A percentile compares a stretch with the other conserved stretches of the same genome.
Conservation (phyloP, 305 asterid genomes). For the Ilex paraguariensis region DNA sequence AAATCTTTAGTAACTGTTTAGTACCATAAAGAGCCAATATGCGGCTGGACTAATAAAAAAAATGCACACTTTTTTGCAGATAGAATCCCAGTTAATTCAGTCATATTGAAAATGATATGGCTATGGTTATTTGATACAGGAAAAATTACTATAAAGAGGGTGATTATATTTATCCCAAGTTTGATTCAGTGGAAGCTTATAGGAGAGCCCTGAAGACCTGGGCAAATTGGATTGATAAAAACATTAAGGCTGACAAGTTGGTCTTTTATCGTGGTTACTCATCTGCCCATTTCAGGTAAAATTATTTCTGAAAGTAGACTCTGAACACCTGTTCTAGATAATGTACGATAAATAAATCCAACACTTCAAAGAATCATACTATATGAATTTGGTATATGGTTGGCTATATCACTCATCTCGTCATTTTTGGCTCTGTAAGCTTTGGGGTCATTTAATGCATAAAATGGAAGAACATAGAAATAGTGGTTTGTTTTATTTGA, state of each 20-base stretch:
- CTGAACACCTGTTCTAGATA: neutral
- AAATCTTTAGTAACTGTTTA: neutral
- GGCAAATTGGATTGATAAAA: slow-evolving; percentile 73
- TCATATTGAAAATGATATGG: neutral
- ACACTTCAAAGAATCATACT: too few species aligned
- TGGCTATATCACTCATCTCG: too few species aligned
- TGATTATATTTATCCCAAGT: slow-evolving; percentile 50
- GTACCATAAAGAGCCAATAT: neutral
- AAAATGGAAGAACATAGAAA: too few species aligned
- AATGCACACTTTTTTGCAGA: neutral
- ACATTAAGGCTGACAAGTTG: slow-evolving; percentile 39
- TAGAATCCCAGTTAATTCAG: neutral
- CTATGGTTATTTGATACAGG: slow-evolving; percentile 31
- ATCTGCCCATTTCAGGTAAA: slow-evolving; percentile 90
- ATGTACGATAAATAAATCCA: too few species aligned
- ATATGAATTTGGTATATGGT: too few species aligned
- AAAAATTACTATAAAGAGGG: slow-evolving; percentile 89
- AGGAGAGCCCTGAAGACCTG: slow-evolving; percentile 83
- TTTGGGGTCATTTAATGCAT: too few species aligned
- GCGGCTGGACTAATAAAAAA: neutral
- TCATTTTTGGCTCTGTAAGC: too few species aligned
- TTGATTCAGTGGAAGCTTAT: slow-evolving; percentile 89
- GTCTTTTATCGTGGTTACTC: slow-evolving; percentile 93
- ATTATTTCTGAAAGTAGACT: slow-evolving; percentile 1
- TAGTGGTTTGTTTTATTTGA: neutral